Evolutionary conservation across 2,329 filamentous ascomycete species (phyloP), one percentile per base, ranked within the genome.

Genomic region (Scedosporium dehoogii): DNA sequence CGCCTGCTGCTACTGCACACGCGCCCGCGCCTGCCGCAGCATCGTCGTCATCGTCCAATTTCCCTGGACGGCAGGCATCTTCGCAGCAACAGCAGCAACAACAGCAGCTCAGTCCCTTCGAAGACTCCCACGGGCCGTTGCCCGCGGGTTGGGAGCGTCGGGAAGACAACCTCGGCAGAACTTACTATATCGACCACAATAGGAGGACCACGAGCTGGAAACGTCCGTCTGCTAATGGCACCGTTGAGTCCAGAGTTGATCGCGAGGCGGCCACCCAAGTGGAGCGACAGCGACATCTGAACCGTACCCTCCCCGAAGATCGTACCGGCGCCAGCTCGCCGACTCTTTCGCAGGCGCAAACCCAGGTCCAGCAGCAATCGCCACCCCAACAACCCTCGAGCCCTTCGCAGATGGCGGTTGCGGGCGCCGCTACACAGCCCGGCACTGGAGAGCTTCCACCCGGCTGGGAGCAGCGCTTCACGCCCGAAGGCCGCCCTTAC

Each of bases 181-280:
- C 93, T 23, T 99, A 99, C 73, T 99, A 97, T 73, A 94, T 99
- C 60, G 94, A 99, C 71, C 94, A 97, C 74, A 97, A 97, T 74
- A 96, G 92, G 6, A 84, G 94, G 69, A 93, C 94, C 62, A 99
- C 94, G 0, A 97, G 93, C 68, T 99, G 94, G 94, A 93, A 90
- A 68, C 83, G 94, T 64, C 94, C 94, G 6, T 89, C 91, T 46
- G 87, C 87, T 64, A 89, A 88, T 69, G 92, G 88, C 64, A 86
- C 89, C 56, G 86, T 85, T 58, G 88, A 92, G 65, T 68, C 70
- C 48, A 85, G 92, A 64, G 88, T 81, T 66, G 89, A 92, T 67
- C 84, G 93, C 73, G 92, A 96, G 72, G 91, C 92, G 27, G 92
- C 92, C 65, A 97, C 93, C 48, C 91, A 96, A 71, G 87, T 94